Percentiles rank a stretch among this genome's conserved stretches.
Conservation (phyloP, 2,329 filamentous ascomycete genomes). For the Calonectria multiphialidica region DNA sequence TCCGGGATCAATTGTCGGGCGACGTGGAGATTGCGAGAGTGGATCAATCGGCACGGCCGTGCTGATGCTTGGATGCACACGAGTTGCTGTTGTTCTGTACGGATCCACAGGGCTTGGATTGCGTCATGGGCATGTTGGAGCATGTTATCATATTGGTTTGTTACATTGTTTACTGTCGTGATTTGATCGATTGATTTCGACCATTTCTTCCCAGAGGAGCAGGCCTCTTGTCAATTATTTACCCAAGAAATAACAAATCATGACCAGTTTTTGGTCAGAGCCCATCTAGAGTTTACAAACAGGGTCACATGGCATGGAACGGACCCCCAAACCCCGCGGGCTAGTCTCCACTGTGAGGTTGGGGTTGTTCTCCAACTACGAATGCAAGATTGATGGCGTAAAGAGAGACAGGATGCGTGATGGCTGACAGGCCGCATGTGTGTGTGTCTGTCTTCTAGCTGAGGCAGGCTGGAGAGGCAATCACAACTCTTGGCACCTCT, state of each 20-base stretch:
- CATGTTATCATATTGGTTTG: neutral
- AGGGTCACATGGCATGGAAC: conserved; percentile 2
- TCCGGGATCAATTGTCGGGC: neutral
- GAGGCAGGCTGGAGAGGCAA: neutral
- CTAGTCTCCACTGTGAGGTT: neutral
- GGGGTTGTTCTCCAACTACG: conserved; percentile 3
- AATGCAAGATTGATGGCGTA: neutral
- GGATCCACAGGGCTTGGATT: neutral
- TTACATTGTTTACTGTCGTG: neutral
- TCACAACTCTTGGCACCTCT: neutral
- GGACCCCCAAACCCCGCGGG: conserved; percentile 1
- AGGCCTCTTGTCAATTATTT: neutral
- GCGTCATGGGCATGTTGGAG: neutral
- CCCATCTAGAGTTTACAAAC: conserved; percentile 1
- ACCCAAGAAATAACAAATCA: neutral
- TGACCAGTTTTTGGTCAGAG: conserved; percentile 14
- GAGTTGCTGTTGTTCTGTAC: neutral
- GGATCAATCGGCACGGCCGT: neutral
- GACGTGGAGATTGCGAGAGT: neutral
- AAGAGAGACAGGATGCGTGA: neutral
- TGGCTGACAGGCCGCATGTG: too few species aligned
- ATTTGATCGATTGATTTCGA: neutral
- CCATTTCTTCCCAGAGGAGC: neutral
- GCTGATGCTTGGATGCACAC: neutral
- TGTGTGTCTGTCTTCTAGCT: too few species aligned